phyloP scores from a whole-genome alignment of 805 yeast species.

The Sugiyamaella valdiviana region DNA sequence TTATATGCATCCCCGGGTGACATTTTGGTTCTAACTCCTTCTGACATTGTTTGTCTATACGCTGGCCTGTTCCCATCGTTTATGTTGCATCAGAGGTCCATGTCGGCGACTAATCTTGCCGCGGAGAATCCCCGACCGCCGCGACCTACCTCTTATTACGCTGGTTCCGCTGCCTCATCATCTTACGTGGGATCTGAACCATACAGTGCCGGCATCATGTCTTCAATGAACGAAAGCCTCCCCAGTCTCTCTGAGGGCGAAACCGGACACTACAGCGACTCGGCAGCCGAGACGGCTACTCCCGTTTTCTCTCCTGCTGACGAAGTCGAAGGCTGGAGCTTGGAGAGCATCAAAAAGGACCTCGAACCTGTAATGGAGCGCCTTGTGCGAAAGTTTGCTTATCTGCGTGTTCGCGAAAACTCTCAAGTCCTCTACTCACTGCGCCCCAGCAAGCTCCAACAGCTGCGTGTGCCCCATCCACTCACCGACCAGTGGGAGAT shows the following conservation, averaged over 20 bases:
- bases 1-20: conserved; percentile 7
- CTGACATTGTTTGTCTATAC: conserved; percentile 28
- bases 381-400: conserved; percentile 19
- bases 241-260: conserved; percentile 14
- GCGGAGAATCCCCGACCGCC: conserved; percentile 4
- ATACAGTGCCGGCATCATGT: background rate
- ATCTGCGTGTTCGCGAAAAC: conserved; percentile 15
- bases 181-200: background rate
- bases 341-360: conserved; percentile 30
- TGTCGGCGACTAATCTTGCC: background rate
- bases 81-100: conserved; percentile 11
- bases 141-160: background rate
- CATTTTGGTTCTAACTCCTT: conserved; percentile 26
- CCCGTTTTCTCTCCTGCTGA: conserved; percentile 10
- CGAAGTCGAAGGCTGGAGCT: conserved; percentile 27
- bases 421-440: conserved; percentile 17
- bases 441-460: conserved; percentile 19
- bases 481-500: conserved; percentile 29
- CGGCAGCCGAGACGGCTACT: background rate
- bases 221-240: conserved; percentile 9
- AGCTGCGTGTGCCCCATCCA: conserved; percentile 24
- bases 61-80: conserved; percentile 23
- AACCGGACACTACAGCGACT: background rate
- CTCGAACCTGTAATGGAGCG: conserved; percentile 31
- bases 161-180: background rate